Conservation (phyloP, 768 basidiomycete genomes). For the Amyloporia xantha region DNA sequence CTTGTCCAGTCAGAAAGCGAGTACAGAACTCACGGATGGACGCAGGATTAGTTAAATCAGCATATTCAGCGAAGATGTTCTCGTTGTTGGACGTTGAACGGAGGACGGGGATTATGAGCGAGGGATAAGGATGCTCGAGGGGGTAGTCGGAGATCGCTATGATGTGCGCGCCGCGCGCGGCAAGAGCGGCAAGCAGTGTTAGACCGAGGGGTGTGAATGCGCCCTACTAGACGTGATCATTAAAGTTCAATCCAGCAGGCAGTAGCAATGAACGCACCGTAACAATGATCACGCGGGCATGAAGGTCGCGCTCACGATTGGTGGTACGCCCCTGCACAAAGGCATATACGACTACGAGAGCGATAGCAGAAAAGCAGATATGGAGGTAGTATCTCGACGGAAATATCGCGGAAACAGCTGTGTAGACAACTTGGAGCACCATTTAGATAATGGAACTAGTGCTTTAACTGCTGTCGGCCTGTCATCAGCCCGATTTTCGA, state of each 20-base stretch:
- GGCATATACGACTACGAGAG: constrained; percentile 43
- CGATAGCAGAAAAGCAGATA: constrained; percentile 36
- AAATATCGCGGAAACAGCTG: constrained; percentile 35
- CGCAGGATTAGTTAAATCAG: constrained; percentile 58
- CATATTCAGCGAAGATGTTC: constrained; percentile 73
- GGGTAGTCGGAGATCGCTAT: constrained; percentile 65
- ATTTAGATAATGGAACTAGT: no score
- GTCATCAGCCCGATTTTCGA: no score
- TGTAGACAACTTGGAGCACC: constrained; percentile 47
- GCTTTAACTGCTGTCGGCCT: no score
- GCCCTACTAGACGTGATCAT: constrained; percentile 38
- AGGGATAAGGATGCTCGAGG: constrained; percentile 44
- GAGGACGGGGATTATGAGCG: constrained; percentile 60
- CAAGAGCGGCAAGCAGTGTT: constrained; percentile 58
- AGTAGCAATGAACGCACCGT: constrained; percentile 39
- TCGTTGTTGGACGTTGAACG: constrained; percentile 68
- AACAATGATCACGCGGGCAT: constrained; percentile 62
- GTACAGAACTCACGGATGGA: constrained; percentile 67
- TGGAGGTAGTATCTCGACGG: constrained; percentile 56
- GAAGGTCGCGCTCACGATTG: constrained; percentile 66
- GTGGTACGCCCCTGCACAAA: constrained; percentile 69
- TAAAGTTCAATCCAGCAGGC: background rate
- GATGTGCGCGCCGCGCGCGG: constrained; percentile 70
- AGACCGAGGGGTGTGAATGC: constrained; percentile 70
- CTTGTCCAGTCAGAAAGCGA: constrained; percentile 56